A percentile compares a stretch with the other conserved stretches of the same genome.
Conservation (phyloP, 768 basidiomycete genomes). For the Rhodotorula paludigena region DNA sequence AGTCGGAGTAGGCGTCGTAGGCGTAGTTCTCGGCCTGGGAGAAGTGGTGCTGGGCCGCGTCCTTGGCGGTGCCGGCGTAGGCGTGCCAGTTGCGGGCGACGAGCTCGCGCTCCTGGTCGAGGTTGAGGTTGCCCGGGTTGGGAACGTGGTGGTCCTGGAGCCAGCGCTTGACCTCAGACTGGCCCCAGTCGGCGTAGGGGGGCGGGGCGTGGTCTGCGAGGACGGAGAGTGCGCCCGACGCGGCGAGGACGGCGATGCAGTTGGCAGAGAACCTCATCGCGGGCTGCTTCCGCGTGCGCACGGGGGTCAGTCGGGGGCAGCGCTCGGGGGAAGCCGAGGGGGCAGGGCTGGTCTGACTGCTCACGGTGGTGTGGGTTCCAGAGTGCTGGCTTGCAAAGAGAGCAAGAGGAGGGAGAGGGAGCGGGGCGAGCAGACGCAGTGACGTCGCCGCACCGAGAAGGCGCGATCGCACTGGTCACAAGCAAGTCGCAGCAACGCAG, state of each 20-base stretch:
- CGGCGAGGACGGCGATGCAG: conserved; percentile 12
- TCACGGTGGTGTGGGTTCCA: too few species aligned
- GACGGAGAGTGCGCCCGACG: conserved; percentile 1
- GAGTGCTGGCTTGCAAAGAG: too few species aligned
- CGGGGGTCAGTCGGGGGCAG: too few species aligned
- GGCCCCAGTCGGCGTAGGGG: conserved; percentile 55
- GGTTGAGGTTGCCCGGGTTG: conserved; percentile 43
- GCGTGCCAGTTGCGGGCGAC: conserved; percentile 47
- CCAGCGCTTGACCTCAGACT: conserved; percentile 62
- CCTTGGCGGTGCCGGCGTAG: conserved; percentile 20
- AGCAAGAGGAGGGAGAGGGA: too few species aligned
- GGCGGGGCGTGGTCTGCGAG: conserved; percentile 9
- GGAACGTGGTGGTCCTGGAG: conserved; percentile 57
- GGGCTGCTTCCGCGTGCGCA: too few species aligned
- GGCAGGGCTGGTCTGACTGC: too few species aligned
- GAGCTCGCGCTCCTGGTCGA: conserved; percentile 51
- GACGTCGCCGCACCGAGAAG: too few species aligned
- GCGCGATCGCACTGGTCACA: too few species aligned
- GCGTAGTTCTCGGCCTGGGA: conserved; percentile 44
- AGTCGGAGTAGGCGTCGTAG: conserved; percentile 66
- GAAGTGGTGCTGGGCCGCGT: conserved; percentile 65
- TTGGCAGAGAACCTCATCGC: neutral
- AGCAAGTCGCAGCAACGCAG: too few species aligned
- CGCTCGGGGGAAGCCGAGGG: too few species aligned
- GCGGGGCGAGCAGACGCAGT: too few species aligned